Base-by-base conservation (phyloP, 139 green algal species). In the Cymbomonas tetramitiformis region DNA sequence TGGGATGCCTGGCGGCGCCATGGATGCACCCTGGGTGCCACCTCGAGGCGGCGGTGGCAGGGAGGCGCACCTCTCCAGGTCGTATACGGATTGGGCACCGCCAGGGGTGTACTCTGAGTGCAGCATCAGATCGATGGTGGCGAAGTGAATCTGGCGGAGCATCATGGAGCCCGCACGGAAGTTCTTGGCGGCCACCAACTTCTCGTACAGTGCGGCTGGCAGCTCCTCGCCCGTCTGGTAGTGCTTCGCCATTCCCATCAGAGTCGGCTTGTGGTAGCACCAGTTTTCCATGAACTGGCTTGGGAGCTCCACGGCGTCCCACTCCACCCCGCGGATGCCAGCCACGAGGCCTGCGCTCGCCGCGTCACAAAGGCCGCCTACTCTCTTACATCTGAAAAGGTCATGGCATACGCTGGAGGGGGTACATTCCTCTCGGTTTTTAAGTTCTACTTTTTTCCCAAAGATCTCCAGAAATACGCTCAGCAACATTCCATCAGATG, bases 281-380 rank as follows among this genome's bases (percentile, higher is more conserved):
- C 75, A 90, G 72, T 85, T 87, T 63, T 93, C 86, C 85, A 94
- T 93, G 72, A 94, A 95, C 74, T 96, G 81, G 1, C 52, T 74
- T 7, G 80, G 75, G 30, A 88, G 70, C 78, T 93, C 83, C 24
- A 94, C 86, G 7, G 83, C 84, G 55, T 96, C 88, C 88, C 88
- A 96, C 76, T 95, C 86, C 7, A 95, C 69, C 24, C 74, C 74
- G 2, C 82, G 64, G 71, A 97, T 97, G 46, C 88, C 87, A 4
- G 77, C 68, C 23, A 87, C 77, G 44, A 95, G 51, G 19, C 86
- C 87, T 62, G 95, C 84, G 3, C 78, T 51, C 61, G 92, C 78
- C 63, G 19, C 49, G 31, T n/a, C n/a, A n/a, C n/a, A n/a, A n/a
- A n/a, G n/a, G n/a, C n/a, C n/a, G n/a, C n/a, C n/a, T n/a, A n/a